Conservation (phyloP, 2,329 filamentous ascomycete species). For the Cladosporium cucumerinum region DNA sequence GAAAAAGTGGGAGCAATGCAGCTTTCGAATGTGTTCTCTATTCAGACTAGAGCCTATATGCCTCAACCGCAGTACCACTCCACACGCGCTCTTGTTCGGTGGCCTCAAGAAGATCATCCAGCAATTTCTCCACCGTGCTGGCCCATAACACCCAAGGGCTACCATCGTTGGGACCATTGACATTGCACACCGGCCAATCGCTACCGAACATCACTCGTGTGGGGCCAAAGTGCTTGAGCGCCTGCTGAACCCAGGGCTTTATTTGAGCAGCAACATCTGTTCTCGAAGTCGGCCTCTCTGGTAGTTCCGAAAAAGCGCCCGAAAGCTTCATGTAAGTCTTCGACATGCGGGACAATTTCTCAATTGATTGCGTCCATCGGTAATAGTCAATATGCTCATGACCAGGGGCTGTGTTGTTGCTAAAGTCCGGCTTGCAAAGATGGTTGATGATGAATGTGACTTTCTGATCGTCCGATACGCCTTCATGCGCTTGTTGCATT, state of each 20-base stretch:
- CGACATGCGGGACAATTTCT: slow-evolving; percentile 60
- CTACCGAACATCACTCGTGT: slow-evolving; percentile 81
- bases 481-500: slow-evolving; percentile 54
- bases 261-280: slow-evolving; percentile 60
- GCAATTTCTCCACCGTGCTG: slow-evolving; percentile 63
- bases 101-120: slow-evolving; percentile 45
- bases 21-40: background rate
- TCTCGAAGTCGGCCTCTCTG: slow-evolving; percentile 44
- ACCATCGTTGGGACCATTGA: slow-evolving; percentile 55
- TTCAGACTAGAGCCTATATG: slow-evolving; percentile 50
- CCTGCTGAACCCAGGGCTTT: slow-evolving; percentile 67
- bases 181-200: slow-evolving; percentile 89
- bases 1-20: background rate
- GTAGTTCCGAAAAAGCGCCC: slow-evolving; percentile 78
- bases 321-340: slow-evolving; percentile 89
- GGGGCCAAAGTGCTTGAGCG: slow-evolving; percentile 70
- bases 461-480: slow-evolving; percentile 56
- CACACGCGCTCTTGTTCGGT: slow-evolving; percentile 67
- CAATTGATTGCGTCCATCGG: slow-evolving; percentile 68
- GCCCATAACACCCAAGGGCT: slow-evolving; percentile 74
- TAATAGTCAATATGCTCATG: slow-evolving; percentile 50
- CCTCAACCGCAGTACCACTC: slow-evolving; percentile 67
- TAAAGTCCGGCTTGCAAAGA: slow-evolving; percentile 74
- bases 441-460: slow-evolving; percentile 75
- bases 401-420: slow-evolving; percentile 35